phyloP scores from a whole-genome alignment of 495 filamentous ascomycete species.

The Penicillium samsonianum region DNA sequence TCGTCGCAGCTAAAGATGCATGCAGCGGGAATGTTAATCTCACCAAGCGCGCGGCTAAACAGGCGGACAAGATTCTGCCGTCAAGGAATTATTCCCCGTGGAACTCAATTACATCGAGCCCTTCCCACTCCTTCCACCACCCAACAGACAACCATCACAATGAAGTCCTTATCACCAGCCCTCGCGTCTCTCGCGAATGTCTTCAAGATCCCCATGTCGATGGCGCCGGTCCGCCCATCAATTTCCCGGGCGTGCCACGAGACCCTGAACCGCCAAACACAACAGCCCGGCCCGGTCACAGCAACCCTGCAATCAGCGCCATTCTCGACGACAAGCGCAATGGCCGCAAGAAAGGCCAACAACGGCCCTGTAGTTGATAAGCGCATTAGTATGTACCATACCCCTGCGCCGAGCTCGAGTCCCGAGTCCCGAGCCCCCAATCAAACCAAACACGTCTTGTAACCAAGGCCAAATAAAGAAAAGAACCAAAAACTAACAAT shows the following conservation, averaged over 20 bases:
- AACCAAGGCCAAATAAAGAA: not conserved
- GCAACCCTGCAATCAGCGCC: conserved; percentile 34
- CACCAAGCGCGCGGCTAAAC: conserved; percentile 37
- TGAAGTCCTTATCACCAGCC: conserved; percentile 45
- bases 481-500: conserved; percentile 5
- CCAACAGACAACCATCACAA: conserved; percentile 29
- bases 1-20: not conserved
- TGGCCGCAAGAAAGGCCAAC: conserved; percentile 36
- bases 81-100: conserved; percentile 34
- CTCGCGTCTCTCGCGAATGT: conserved; percentile 50
- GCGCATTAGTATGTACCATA: conserved; percentile 50
- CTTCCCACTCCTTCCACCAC: conserved; percentile 20
- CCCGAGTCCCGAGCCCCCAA: conserved; percentile 8
- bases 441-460: not conserved
- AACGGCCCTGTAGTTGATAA: conserved; percentile 30
- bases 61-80: conserved; percentile 33
- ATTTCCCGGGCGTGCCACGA: conserved; percentile 32
- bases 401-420: conserved; percentile 4
- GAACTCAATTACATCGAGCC: conserved; percentile 17
- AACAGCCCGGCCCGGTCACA: conserved; percentile 31
- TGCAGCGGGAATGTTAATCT: conserved; percentile 3
- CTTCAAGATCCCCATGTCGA: conserved; percentile 44
- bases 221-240: conserved; percentile 34
- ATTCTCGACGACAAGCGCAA: conserved; percentile 48
- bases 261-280: conserved; percentile 27